Evolutionary conservation across 371 early-diverging fungal species (phyloP), one percentile per base, ranked within the genome.

Genomic region (Saksenaea oblongispora): DNA sequence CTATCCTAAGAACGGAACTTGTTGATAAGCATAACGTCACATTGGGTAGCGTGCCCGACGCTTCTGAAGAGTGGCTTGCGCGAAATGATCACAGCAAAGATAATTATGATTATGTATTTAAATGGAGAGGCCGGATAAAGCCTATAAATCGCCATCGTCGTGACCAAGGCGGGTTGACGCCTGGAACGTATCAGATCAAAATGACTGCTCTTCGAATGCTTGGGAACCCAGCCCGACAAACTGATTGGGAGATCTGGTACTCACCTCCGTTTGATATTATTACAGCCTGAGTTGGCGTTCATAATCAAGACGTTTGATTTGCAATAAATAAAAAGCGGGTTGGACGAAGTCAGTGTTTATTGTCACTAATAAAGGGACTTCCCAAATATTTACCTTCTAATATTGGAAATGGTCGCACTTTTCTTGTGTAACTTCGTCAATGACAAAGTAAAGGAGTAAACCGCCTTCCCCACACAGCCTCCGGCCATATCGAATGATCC

Each of bases 191-290:
- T 56, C 36, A 37, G 22, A 65, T 65, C 14, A 53, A 42, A 54
- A 17, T 44, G 15, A 35, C 44, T 15, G 65, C 31, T 8, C 27
- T 65, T 5, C 59, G 60, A 36, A 60, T 65, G 18, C 56, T 60
- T 34, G 65, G 65, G 10, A n/a, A 65, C 22, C 22, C 55, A 10
- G 13, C 18, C 1, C 28, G 10, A 15, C 11, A 4, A 31, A 17
- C 54, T 17, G 65, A 65, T 27, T 65, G 65, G 59, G 61, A 65
- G 5, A 42, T 17, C n/a, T 65, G 65, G 65, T 14, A 39, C 59
- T 65, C 65, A n/a, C 65, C 60, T 14, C 22, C 18, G 3, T 58
- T 58, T 36, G 14, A 47, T 28, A 26, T 57, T 24, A 58, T 51
- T 22, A 31, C 31, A 31, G 22, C 51, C 9, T 22, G 10, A 47